These are phyloP conservation scores for Ananas comosus DNA, from an alignment of 176 grass and related monocot genomes.

Conservation along the genomic window DNA sequence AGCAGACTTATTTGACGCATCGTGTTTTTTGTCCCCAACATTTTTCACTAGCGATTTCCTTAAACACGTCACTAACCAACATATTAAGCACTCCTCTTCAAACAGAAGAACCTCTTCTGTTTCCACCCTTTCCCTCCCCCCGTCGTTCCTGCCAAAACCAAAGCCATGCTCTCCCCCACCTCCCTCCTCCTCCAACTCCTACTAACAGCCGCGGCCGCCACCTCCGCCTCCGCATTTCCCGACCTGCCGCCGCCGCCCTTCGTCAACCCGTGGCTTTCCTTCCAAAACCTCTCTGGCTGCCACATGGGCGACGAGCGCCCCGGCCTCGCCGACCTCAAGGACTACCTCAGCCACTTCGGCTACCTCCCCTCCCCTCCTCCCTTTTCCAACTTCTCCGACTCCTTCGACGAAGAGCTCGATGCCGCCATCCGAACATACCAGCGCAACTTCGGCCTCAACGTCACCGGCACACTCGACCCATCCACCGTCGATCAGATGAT, in stretches of 20 bases:
- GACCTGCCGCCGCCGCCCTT: slow-evolving; percentile 7
- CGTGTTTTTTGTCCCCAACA: no score
- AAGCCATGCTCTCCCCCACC: not conserved
- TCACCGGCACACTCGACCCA: slow-evolving; percentile 48
- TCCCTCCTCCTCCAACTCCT: slow-evolving; percentile 5
- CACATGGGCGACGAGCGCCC: slow-evolving; percentile 46
- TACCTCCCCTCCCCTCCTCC: slow-evolving; percentile 44
- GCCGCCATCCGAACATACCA: slow-evolving; percentile 58
- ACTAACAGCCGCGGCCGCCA: slow-evolving; percentile 10
- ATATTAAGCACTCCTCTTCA: not conserved
- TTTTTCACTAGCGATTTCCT: no score
- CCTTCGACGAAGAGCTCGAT: slow-evolving; percentile 58
- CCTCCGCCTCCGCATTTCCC: not conserved
- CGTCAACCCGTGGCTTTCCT: slow-evolving; percentile 63
- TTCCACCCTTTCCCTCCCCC: not conserved
- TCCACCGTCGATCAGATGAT: slow-evolving; percentile 57
- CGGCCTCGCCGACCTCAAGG: slow-evolving; percentile 54
- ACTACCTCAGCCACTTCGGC: slow-evolving; percentile 61
- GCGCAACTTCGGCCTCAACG: slow-evolving; percentile 46
- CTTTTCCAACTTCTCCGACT: slow-evolving; percentile 40
- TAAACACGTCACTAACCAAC: no score
- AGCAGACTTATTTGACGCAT: no score
- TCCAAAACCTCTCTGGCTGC: slow-evolving; percentile 73
- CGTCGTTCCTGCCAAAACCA: not conserved
- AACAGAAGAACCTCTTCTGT: not conserved